Evolutionary conservation across 352 stramenopile genomes (phyloP).

Genomic region (Sclerospora graminicola): DNA sequence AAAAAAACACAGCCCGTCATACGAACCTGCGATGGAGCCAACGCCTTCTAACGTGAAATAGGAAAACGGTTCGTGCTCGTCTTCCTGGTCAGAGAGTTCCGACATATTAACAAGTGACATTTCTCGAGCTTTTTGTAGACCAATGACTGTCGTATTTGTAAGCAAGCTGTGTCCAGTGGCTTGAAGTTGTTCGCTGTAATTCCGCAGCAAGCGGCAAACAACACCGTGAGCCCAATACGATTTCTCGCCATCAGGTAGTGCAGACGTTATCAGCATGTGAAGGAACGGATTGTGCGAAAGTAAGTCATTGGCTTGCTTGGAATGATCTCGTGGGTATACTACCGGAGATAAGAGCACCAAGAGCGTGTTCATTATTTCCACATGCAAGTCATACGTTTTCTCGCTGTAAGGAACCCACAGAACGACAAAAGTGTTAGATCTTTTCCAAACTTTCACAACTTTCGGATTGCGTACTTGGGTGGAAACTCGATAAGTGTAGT

Average conservation of each 20-base stretch:
- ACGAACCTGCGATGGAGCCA: slow-evolving; percentile 48
- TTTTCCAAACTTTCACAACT: too few relatives aligned
- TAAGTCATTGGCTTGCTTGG: slow-evolving; percentile 30
- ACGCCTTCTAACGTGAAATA: slow-evolving; percentile 64
- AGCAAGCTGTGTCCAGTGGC: slow-evolving; percentile 23
- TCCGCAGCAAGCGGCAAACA: slow-evolving; percentile 48
- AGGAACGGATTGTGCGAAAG: slow-evolving; percentile 53
- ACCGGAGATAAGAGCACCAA: slow-evolving; percentile 60
- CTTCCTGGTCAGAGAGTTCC: slow-evolving; percentile 24
- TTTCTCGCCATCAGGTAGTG: slow-evolving; percentile 25
- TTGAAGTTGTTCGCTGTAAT: slow-evolving; percentile 42
- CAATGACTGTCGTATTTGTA: slow-evolving; percentile 24
- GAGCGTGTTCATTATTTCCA: slow-evolving; percentile 68
- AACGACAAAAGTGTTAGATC: too few relatives aligned
- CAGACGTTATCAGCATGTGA: slow-evolving; percentile 43
- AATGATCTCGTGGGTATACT: slow-evolving; percentile 49
- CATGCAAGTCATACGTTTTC: slow-evolving; percentile 57
- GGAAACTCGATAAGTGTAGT: slow-evolving; percentile 44
- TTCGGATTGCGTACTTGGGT: slow-evolving; percentile 34
- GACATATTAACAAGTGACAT: slow-evolving; percentile 62
- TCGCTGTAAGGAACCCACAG: background rate
- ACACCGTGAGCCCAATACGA: slow-evolving; percentile 36
- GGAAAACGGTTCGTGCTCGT: slow-evolving; percentile 51
- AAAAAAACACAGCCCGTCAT: background rate
- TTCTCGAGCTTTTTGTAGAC: slow-evolving; percentile 30